Evolutionary conservation across 805 yeast genomes (phyloP), one percentile per base, ranked within the genome.

Genomic region (Ogataea corticis): DNA sequence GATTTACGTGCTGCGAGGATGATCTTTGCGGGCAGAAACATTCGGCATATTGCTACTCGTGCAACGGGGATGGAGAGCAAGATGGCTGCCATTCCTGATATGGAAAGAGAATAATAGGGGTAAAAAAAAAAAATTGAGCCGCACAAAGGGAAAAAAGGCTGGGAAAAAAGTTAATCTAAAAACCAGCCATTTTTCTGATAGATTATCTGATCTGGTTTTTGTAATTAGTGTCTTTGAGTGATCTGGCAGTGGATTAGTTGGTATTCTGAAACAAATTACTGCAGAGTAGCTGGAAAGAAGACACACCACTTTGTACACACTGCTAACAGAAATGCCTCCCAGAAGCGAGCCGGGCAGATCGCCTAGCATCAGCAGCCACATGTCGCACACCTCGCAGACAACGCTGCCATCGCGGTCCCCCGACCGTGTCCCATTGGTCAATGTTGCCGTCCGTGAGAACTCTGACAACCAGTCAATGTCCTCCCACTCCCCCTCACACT

Each of bases 121-220:
- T 39, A 45, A 39, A 45, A 11, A 45, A 11, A 23, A 18, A 21
- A 21, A 11, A 16, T 19, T 13, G 19, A 39, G 51, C 51, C 51
- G 45, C 51, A 38, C 25, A 27, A 19, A 37, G 25, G 25, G 34
- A 15, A 12, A 27, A 37, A 9, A 28, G 11, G 11, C 6, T n/a
- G 14, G 13, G 14, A 13, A 12, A 23, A 35, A 13, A 28, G 15
- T 23, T 16, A 27, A 6, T 23, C 23, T 35, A 37, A 33, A 51
- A 46, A 50, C 54, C 54, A 50, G 55, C 52, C 52, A 51, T 48
- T 41, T 42, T 27, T 37, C 27, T 21, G 27, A 31, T 31, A 16
- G 11, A 28, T 28, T 25, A 25, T 33, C 25, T 17, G 40, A 37
- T 27, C 40, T 32, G 23, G 17, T 23, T 23, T 23, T 14, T 23